phyloP scores from a whole-genome alignment of 1,284 basidiomycete species.

The Psilocybe mexicana region DNA sequence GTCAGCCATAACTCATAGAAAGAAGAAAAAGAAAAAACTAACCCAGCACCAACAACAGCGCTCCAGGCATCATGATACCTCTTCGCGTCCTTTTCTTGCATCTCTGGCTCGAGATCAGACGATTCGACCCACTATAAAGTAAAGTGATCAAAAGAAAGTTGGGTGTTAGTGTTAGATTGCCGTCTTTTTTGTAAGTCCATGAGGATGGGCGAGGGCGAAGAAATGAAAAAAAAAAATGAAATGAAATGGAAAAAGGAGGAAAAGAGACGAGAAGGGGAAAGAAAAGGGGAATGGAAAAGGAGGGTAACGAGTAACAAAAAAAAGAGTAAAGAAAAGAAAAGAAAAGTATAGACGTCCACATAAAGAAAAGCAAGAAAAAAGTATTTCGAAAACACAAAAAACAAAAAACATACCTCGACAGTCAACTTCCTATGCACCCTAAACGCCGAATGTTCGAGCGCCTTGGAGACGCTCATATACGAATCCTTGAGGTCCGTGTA shows the following conservation, averaged over 20 bases:
- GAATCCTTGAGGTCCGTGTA: slow-evolving; percentile 98
- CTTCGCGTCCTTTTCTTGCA: slow-evolving; percentile 79
- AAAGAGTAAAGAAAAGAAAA: slow-evolving; percentile 23
- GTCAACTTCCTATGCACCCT: slow-evolving; percentile 84
- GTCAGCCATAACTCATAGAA: not conserved
- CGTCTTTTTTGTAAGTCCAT: too few relatives aligned
- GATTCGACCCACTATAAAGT: slow-evolving; percentile 91
- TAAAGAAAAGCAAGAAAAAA: too few relatives aligned
- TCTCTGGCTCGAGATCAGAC: slow-evolving; percentile 86
- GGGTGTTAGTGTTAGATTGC: too few relatives aligned
- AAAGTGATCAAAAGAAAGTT: too few relatives aligned
- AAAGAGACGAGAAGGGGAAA: not conserved
- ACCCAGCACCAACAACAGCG: slow-evolving; percentile 88
- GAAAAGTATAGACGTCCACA: not conserved
- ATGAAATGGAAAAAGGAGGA: slow-evolving; percentile 6
- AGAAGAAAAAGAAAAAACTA: slow-evolving; percentile 29
- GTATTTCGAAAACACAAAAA: slow-evolving; percentile 6
- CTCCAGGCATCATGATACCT: slow-evolving; percentile 97
- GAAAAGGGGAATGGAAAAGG: not conserved
- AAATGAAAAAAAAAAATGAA: not conserved
- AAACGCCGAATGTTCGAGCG: slow-evolving; percentile 96
- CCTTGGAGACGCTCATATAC: slow-evolving; percentile 98
- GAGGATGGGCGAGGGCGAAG: too few relatives aligned
- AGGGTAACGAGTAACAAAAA: slow-evolving; percentile 3
- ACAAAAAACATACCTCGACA: slow-evolving; percentile 59